phyloP scores from a whole-genome alignment of 306 rosid species.

The Cicer chorassanicum region DNA sequence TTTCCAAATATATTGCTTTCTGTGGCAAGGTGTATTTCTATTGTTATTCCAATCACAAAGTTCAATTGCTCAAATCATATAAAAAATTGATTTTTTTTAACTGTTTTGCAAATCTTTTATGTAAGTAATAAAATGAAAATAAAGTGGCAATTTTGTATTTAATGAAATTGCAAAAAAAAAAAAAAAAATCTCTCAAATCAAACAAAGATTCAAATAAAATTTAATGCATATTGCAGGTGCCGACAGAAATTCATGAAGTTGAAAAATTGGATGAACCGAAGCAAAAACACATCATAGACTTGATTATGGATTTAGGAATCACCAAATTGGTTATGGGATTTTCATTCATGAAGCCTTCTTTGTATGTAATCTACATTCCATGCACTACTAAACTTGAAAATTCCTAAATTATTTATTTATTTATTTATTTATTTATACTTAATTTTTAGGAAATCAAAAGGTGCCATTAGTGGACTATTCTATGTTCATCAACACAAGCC shows the following conservation, averaged over 20 bases:
- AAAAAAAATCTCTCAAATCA: not conserved
- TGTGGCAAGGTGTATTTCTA: conserved; percentile 67
- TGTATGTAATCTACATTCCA: conserved; percentile 34
- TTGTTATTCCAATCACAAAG: conserved; percentile 4
- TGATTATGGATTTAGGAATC: conserved; percentile 61
- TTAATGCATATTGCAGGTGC: conserved; percentile 55
- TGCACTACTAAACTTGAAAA: not conserved
- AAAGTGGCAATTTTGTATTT: not conserved
- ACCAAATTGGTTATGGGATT: conserved; percentile 75
- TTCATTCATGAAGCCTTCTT: conserved; percentile 71
- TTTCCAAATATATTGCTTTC: conserved; percentile 59
- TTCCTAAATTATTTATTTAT: not conserved
- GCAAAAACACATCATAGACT: conserved; percentile 61
- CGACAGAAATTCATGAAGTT: conserved; percentile 56
- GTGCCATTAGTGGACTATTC: conserved; percentile 70
- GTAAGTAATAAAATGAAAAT: not conserved
- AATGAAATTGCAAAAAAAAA: not conserved
- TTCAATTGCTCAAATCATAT: conserved; percentile 16
- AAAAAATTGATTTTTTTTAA: not conserved
- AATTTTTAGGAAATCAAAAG: conserved; percentile 65
- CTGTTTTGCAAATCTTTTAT: not conserved
- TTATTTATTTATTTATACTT: not conserved
- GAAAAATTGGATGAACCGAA: conserved; percentile 66
- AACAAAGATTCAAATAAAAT: not conserved
- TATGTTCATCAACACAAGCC: conserved; percentile 76